Conservation (phyloP, 202 grass and related monocot species). For the Hordeum pubiflorum region DNA sequence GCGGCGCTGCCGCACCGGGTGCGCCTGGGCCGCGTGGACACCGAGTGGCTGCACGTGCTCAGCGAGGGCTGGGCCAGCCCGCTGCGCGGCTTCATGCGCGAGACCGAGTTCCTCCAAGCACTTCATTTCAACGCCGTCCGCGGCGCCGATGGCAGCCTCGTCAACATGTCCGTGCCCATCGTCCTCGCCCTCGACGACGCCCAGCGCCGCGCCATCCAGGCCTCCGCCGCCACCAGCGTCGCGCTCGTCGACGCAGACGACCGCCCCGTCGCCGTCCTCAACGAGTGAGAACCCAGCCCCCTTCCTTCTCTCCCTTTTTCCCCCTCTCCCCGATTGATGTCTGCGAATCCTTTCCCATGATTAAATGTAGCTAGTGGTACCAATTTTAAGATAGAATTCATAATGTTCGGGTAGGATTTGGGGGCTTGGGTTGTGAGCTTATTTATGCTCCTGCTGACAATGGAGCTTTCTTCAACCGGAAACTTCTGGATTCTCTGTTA, state of each 20-base stretch:
- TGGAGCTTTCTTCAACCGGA: neutral
- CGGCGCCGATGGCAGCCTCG: slow-evolving; percentile 52
- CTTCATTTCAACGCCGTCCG: slow-evolving; percentile 99
- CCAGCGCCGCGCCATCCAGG: slow-evolving; percentile 54
- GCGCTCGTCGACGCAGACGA: slow-evolving; percentile 60
- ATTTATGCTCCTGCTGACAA: neutral
- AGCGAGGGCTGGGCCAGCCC: slow-evolving; percentile 99
- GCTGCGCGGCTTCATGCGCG: slow-evolving; percentile 92
- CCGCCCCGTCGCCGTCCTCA: slow-evolving; percentile 58
- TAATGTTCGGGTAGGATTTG: neutral
- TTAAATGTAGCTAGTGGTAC: too few relatives aligned
- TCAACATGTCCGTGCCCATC: slow-evolving; percentile 99
- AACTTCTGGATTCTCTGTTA: neutral
- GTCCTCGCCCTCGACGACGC: slow-evolving; percentile 82
- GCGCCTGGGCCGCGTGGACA: slow-evolving; percentile 49
- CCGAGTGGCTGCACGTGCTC: slow-evolving; percentile 86
- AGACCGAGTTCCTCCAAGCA: slow-evolving; percentile 98
- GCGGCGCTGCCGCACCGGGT: slow-evolving; percentile 52
- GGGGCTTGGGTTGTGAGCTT: neutral
- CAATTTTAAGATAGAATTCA: neutral
- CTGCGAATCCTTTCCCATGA: neutral
- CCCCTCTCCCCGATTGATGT: neutral
- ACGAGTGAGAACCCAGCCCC: slow-evolving; percentile 47
- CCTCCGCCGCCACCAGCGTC: slow-evolving; percentile 41
- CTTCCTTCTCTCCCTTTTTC: neutral